Conservation (phyloP, 2,329 filamentous ascomycete species). For the Thielaviopsis punctulata region DNA sequence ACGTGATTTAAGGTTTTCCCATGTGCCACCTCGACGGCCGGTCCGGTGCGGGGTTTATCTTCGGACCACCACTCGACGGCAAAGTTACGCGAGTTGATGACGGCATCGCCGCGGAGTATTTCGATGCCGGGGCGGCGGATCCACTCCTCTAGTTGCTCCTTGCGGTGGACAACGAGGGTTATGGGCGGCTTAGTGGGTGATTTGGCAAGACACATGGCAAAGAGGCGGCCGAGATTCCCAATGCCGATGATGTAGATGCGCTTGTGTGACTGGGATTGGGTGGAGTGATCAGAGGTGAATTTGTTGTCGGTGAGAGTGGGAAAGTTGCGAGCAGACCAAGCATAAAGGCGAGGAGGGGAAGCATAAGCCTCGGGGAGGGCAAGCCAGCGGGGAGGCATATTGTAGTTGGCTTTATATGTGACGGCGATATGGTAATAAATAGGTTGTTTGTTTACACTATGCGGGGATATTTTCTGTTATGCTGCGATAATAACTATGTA, state of each 20-base stretch:
- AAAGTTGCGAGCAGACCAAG: conserved; percentile 11
- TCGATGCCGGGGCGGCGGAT: conserved; percentile 25
- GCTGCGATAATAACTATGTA: too few species aligned
- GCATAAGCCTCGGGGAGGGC: conserved; percentile 3
- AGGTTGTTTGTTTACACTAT: too few species aligned
- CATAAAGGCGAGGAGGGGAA: conserved; percentile 8
- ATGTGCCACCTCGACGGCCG: conserved; percentile 23
- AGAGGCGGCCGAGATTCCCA: conserved; percentile 65
- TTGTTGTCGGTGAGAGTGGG: background rate
- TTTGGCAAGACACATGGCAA: conserved; percentile 53
- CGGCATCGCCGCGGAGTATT: conserved; percentile 21
- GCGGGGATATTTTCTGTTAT: too few species aligned
- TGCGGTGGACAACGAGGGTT: conserved; percentile 61
- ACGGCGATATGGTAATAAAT: background rate
- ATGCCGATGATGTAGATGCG: conserved; percentile 63
- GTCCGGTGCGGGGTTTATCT: conserved; percentile 21
- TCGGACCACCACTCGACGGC: conserved; percentile 39
- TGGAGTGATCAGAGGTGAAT: conserved; percentile 11
- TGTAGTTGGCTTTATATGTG: background rate
- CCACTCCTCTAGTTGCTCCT: conserved; percentile 32
- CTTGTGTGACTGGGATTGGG: conserved; percentile 5
- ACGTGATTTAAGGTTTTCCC: conserved; percentile 45
- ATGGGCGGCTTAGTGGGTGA: conserved; percentile 48
- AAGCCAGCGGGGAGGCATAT: conserved; percentile 5
- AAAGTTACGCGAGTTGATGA: conserved; percentile 22